Evolutionary conservation across 139 green algal genomes (phyloP).

Genomic region (Picochlorum sp.): DNA sequence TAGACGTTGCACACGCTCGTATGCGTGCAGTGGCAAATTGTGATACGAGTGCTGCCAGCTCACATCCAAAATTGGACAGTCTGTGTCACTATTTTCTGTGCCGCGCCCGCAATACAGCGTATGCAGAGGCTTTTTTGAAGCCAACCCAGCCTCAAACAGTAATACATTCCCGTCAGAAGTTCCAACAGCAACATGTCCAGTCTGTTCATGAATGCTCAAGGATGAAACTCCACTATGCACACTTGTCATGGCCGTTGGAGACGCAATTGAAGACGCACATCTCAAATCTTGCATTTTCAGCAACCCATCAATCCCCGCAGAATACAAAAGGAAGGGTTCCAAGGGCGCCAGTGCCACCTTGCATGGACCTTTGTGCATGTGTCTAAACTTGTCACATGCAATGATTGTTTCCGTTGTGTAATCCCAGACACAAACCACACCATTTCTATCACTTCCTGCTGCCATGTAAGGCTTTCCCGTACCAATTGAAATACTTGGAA

Average conservation of each 20-base stretch:
- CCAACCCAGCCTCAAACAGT: slow-evolving; percentile 23
- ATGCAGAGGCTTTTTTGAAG: slow-evolving; percentile 1
- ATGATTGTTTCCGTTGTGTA: not conserved
- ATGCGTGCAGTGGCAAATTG: slow-evolving; percentile 1
- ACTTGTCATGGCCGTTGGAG: not conserved
- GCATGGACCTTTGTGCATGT: slow-evolving; percentile 3
- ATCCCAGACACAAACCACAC: slow-evolving; percentile 24
- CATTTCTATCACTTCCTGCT: slow-evolving; percentile 2
- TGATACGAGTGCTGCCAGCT: slow-evolving; percentile 27
- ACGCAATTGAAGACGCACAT: not conserved
- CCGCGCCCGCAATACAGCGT: not conserved
- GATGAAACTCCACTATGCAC: not conserved
- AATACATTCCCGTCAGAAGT: slow-evolving; percentile 17
- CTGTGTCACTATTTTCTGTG: not conserved
- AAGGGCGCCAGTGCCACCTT: slow-evolving; percentile 15
- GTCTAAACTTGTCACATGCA: slow-evolving; percentile 6
- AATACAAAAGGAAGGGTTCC: slow-evolving; percentile 7
- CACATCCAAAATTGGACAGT: slow-evolving; percentile 13
- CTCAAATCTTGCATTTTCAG: slow-evolving; percentile 17
- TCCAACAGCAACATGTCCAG: slow-evolving; percentile 14
- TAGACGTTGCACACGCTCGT: not conserved
- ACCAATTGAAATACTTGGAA: slow-evolving; percentile 3
- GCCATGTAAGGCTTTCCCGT: not conserved
- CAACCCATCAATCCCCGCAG: not conserved
- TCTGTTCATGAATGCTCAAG: slow-evolving; percentile 21